Evolutionary conservation across 2,329 filamentous ascomycete genomes (phyloP).

Genomic region (Hypomyces perniciosus): DNA sequence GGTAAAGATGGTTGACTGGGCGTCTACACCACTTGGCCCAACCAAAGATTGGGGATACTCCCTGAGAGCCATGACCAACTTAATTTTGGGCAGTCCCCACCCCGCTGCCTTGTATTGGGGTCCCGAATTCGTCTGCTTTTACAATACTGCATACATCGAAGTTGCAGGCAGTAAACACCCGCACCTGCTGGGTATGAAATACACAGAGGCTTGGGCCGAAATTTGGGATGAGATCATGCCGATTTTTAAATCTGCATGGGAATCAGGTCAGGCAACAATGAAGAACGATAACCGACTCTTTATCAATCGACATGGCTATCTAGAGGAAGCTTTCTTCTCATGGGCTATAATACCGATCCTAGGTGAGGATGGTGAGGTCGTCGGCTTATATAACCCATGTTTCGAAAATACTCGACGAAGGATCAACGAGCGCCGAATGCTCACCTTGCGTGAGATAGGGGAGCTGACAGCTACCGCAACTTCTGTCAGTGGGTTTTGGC

Average conservation of each 20-base stretch:
- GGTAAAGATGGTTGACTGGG: slow-evolving; percentile 67
- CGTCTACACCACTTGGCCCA: slow-evolving; percentile 64
- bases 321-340: slow-evolving; percentile 77
- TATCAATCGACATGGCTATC: slow-evolving; percentile 59
- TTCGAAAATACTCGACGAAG: slow-evolving; percentile 77
- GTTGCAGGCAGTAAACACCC: slow-evolving; percentile 75
- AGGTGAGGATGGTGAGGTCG: slow-evolving; percentile 65
- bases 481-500: slow-evolving; percentile 69
- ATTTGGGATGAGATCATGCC: slow-evolving; percentile 68
- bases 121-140: slow-evolving; percentile 58
- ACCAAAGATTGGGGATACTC: slow-evolving; percentile 69
- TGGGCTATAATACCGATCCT: slow-evolving; percentile 78
- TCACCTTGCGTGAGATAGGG: slow-evolving; percentile 70
- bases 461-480: slow-evolving; percentile 68
- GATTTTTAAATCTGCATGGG: slow-evolving; percentile 60
- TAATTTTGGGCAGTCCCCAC: slow-evolving; percentile 74
- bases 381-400: slow-evolving; percentile 71
- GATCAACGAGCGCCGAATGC: slow-evolving; percentile 73
- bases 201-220: slow-evolving; percentile 63
- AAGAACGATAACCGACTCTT: slow-evolving; percentile 78
- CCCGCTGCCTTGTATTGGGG: slow-evolving; percentile 79
- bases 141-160: slow-evolving; percentile 67
- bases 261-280: slow-evolving; percentile 73
- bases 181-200: slow-evolving; percentile 64
- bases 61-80: slow-evolving; percentile 70